These are phyloP conservation scores for Pseudogymnoascus sp. DNA, from an alignment of 2,329 filamentous ascomycete species.

Conservation along the genomic window DNA sequence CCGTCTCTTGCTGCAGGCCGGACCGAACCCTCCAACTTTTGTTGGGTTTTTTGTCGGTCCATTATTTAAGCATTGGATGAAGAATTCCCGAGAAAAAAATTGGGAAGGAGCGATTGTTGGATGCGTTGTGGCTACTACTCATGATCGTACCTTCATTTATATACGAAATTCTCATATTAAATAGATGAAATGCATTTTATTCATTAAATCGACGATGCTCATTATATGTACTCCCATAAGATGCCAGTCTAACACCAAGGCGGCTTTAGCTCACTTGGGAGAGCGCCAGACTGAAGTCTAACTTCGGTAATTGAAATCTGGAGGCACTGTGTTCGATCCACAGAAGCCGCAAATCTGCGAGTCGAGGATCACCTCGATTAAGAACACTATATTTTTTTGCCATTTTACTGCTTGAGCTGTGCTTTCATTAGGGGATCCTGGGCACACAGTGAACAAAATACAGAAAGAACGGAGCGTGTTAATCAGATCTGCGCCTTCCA, in stretches of 20 bases:
- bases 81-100: too few relatives aligned
- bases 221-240: not conserved
- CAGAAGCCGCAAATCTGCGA: constrained; percentile 15
- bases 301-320: constrained; percentile 13
- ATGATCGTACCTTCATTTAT: not conserved
- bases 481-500: too few relatives aligned
- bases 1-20: not conserved
- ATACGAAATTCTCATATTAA: not conserved
- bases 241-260: constrained; percentile 1
- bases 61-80: not conserved
- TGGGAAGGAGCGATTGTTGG: not conserved
- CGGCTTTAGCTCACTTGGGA: constrained; percentile 17
- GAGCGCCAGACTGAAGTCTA: constrained; percentile 15
- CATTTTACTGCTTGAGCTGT: not conserved
- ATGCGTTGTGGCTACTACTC: not conserved
- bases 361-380: constrained; percentile 12
- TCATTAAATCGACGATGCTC: not conserved
- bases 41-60: not conserved
- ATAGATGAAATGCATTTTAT: not conserved
- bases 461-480: too few relatives aligned
- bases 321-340: constrained; percentile 17
- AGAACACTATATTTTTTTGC: constrained; percentile 14
- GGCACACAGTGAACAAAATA: not conserved
- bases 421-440: not conserved
- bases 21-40: not conserved